These are phyloP conservation scores for Cruciata laevipes DNA, from an alignment of 257 asterid genomes.

Conservation along the genomic window DNA sequence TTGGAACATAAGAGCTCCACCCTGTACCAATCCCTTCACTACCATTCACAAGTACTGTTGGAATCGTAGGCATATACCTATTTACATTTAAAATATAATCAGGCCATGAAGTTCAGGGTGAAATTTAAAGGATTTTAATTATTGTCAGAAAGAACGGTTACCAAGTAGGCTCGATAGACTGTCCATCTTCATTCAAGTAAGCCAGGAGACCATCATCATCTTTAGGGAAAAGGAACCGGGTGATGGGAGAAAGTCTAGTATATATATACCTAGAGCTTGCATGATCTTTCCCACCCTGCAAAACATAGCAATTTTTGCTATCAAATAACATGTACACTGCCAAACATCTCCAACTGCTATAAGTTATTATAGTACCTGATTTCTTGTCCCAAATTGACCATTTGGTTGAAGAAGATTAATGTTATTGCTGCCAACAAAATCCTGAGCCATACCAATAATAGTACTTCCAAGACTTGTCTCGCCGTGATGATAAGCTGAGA, in stretches of 20 bases:
- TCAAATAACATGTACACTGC: constrained; percentile 23
- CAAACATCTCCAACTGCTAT: not conserved
- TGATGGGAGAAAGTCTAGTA: constrained; percentile 57
- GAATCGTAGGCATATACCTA: constrained; percentile 88
- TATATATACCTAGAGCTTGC: constrained; percentile 89
- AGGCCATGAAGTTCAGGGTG: constrained; percentile 10
- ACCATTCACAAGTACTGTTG: constrained; percentile 88
- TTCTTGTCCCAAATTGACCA: constrained; percentile 97
- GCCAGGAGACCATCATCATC: constrained; percentile 77
- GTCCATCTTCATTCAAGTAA: constrained; percentile 92
- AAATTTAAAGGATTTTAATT: not conserved
- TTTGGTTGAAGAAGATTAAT: constrained; percentile 80
- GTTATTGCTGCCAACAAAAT: constrained; percentile 90
- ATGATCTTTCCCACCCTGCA: constrained; percentile 98
- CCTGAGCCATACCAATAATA: constrained; percentile 96
- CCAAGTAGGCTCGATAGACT: constrained; percentile 88
- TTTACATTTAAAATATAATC: constrained; percentile 10
- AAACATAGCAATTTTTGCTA: constrained; percentile 4
- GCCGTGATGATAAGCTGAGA: constrained; percentile 98
- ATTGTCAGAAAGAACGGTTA: constrained; percentile 19
- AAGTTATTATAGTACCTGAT: constrained; percentile 44
- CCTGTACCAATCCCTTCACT: constrained; percentile 99
- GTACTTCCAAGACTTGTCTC: constrained; percentile 93
- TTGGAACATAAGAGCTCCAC: constrained; percentile 88
- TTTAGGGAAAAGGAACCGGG: constrained; percentile 75